Evolutionary conservation across 2,329 filamentous ascomycete species (phyloP).

Genomic region (Paracamarosporium sp.): DNA sequence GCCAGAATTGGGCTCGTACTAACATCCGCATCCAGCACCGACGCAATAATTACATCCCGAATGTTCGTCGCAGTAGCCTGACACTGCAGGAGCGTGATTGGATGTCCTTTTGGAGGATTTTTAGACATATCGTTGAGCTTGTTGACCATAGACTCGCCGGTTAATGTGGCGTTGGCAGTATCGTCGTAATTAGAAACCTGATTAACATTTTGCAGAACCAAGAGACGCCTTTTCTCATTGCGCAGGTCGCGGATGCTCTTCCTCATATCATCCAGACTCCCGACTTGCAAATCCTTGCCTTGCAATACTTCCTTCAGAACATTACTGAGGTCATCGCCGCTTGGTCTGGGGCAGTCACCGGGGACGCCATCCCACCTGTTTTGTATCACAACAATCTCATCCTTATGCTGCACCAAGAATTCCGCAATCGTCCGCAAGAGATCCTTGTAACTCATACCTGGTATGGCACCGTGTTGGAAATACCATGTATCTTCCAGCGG

Average conservation of each 20-base stretch:
- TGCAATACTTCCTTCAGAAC: conserved; percentile 44
- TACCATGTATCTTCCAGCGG: conserved; percentile 56
- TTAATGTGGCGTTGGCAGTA: conserved; percentile 37
- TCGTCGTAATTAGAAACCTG: conserved; percentile 45
- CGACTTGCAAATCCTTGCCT: conserved; percentile 25
- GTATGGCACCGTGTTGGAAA: conserved; percentile 60
- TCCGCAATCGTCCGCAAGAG: conserved; percentile 51
- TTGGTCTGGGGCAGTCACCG: conserved; percentile 53
- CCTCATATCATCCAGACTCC: conserved; percentile 35
- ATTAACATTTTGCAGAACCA: conserved; percentile 28
- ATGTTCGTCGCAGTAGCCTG: conserved; percentile 61
- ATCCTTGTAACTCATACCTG: conserved; percentile 56
- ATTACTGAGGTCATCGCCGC: conserved; percentile 49
- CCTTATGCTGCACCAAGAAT: conserved; percentile 51
- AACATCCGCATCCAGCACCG: conserved; percentile 53
- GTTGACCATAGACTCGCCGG: conserved; percentile 35
- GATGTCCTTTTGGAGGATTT: conserved; percentile 26
- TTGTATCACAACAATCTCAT: conserved; percentile 59
- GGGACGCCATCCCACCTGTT: conserved; percentile 60
- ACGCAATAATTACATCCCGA: conserved; percentile 54
- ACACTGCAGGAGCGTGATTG: conserved; percentile 50
- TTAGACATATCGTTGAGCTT: conserved; percentile 28
- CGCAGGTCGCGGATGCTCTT: conserved; percentile 33
- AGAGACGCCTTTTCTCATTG: conserved; percentile 30
- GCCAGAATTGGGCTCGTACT: conserved; percentile 55